Evolutionary conservation across 2,329 filamentous ascomycete species (phyloP).

Genomic region (Exutisphaerella laricina): DNA sequence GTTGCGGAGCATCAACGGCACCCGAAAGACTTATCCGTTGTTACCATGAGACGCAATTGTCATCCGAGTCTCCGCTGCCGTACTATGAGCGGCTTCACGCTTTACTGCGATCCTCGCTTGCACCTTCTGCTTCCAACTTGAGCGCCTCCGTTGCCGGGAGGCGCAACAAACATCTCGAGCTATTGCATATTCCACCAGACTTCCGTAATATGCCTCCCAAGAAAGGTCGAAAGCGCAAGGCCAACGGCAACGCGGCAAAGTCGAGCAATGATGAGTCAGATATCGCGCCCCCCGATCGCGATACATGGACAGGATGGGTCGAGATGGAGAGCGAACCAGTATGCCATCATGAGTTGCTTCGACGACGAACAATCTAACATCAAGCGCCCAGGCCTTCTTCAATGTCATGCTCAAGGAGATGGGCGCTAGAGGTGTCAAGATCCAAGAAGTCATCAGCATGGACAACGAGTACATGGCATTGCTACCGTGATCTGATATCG

Average conservation of each 20-base stretch:
- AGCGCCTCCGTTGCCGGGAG: neutral
- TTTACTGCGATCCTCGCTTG: constrained; percentile 9
- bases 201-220: constrained; percentile 22
- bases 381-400: constrained; percentile 86
- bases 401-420: constrained; percentile 76
- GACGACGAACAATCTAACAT: neutral
- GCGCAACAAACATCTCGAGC: neutral
- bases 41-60: neutral
- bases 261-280: constrained; percentile 25
- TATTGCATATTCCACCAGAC: neutral
- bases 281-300: constrained; percentile 44
- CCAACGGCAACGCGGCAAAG: constrained; percentile 39
- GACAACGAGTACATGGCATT: constrained; percentile 60
- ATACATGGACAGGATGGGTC: constrained; percentile 66
- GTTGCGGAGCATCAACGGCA: neutral
- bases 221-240: constrained; percentile 23
- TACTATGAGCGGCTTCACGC: neutral
- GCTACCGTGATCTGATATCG: constrained; percentile 42
- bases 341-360: constrained; percentile 29
- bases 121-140: constrained; percentile 8
- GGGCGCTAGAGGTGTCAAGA: constrained; percentile 65
- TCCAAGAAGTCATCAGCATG: constrained; percentile 70
- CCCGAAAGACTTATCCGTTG: neutral
- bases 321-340: constrained; percentile 90
- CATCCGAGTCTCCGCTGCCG: neutral